These are phyloP conservation scores for Myxozyma vanderwaltii DNA, from an alignment of 805 yeast species.

Conservation along the genomic window DNA sequence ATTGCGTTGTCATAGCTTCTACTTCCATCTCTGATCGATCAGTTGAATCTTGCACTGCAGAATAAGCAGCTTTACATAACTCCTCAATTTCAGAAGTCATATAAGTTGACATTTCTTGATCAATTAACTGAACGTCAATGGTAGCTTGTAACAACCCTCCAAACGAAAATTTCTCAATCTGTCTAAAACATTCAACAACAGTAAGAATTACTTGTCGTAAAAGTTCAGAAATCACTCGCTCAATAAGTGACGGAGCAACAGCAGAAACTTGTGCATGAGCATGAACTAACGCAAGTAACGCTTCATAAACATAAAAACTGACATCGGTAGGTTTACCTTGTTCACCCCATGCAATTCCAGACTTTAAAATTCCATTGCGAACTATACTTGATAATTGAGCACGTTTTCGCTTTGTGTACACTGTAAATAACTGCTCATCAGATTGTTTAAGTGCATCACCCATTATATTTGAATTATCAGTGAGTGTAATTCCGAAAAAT, in stretches of 20 bases:
- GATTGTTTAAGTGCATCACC: conserved; percentile 50
- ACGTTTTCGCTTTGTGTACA: conserved; percentile 55
- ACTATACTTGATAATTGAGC: conserved; percentile 46
- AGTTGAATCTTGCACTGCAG: conserved; percentile 32
- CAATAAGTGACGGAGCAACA: conserved; percentile 52
- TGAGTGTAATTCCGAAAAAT: conserved; percentile 51
- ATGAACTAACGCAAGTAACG: conserved; percentile 51
- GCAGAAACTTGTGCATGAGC: conserved; percentile 56
- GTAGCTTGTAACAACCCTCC: conserved; percentile 55
- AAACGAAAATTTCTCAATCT: conserved; percentile 50
- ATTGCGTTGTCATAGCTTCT: conserved; percentile 25
- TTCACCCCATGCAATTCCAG: conserved; percentile 50
- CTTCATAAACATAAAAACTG: conserved; percentile 53
- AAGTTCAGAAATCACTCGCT: conserved; percentile 50
- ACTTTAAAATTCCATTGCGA: conserved; percentile 45
- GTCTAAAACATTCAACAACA: conserved; percentile 48
- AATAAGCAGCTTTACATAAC: conserved; percentile 23
- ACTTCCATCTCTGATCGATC: conserved; percentile 23
- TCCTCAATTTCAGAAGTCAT: conserved; percentile 24
- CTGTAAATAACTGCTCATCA: conserved; percentile 57
- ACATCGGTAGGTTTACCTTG: conserved; percentile 43
- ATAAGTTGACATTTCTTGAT: conserved; percentile 29
- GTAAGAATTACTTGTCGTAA: conserved; percentile 46
- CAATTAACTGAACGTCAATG: conserved; percentile 57
- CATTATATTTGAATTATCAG: conserved; percentile 50